Conservation (phyloP, 1,139 yeast genomes). For the Candida tropicalis region DNA sequence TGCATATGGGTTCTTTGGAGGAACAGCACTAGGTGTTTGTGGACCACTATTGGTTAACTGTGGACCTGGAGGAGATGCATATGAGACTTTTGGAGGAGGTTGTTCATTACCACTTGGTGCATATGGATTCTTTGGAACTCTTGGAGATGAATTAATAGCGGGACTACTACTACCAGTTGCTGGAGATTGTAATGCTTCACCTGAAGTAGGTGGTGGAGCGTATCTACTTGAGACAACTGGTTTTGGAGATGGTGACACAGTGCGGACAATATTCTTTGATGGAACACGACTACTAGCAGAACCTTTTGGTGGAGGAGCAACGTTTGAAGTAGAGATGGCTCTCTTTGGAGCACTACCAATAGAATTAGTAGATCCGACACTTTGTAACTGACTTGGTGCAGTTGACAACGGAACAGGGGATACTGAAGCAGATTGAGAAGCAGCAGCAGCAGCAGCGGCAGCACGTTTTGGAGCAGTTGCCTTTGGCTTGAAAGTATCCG, state of each 20-base stretch:
- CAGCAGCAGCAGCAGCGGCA: constrained; percentile 48
- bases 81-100: constrained; percentile 21
- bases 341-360: constrained; percentile 14
- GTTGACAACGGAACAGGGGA: constrained; percentile 25
- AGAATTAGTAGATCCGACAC: constrained; percentile 1
- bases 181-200: constrained; percentile 17
- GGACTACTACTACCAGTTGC: constrained; percentile 31
- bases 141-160: constrained; percentile 17
- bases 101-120: constrained; percentile 27
- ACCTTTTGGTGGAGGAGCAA: constrained; percentile 43
- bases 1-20: constrained; percentile 46
- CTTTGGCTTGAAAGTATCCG: constrained; percentile 60
- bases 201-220: constrained; percentile 37
- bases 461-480: constrained; percentile 56
- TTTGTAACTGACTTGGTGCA: constrained; percentile 2
- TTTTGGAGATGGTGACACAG: constrained; percentile 23
- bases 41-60: constrained; percentile 16
- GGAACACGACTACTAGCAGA: constrained; percentile 26
- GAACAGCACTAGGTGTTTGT: constrained; percentile 18
- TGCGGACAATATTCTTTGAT: constrained; percentile 27
- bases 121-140: constrained; percentile 37
- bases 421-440: constrained; percentile 32
- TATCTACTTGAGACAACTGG: constrained; percentile 32
- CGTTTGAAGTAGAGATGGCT: constrained; percentile 14
- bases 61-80: constrained; percentile 22